Conservation (phyloP, 139 green algal species). For the Edaphochlamys debaryana region DNA sequence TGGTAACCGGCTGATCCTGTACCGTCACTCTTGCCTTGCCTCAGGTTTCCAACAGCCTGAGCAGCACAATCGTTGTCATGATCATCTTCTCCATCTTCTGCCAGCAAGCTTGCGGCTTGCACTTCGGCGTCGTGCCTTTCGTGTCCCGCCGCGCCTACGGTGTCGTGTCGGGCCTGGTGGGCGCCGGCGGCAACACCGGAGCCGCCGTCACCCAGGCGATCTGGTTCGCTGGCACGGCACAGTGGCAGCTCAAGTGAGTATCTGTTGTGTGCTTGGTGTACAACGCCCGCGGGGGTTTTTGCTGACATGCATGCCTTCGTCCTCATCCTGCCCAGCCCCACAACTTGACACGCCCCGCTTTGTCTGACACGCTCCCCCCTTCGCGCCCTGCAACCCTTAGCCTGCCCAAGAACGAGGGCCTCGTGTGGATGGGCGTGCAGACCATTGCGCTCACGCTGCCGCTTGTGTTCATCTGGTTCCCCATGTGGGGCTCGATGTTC, state of each 20-base stretch:
- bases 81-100: constrained; percentile 89
- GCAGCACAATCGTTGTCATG: constrained; percentile 82
- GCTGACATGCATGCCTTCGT: neutral
- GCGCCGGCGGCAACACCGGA: constrained; percentile 92
- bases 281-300: too few relatives aligned
- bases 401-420: constrained; percentile 71
- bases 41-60: constrained; percentile 66
- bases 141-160: constrained; percentile 85
- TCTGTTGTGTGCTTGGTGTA: too few relatives aligned
- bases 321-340: too few relatives aligned
- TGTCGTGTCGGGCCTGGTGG: constrained; percentile 88
- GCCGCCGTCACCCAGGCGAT: constrained; percentile 87
- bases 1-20: too few relatives aligned
- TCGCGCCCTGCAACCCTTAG: neutral
- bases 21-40: too few relatives aligned
- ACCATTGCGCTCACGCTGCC: constrained; percentile 79
- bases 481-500: constrained; percentile 95
- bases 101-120: constrained; percentile 66
- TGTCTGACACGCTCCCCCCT: neutral
- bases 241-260: constrained; percentile 30
- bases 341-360: too few relatives aligned
- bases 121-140: constrained; percentile 93
- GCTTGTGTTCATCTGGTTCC: constrained; percentile 88
- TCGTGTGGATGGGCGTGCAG: constrained; percentile 90
- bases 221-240: constrained; percentile 79